Evolutionary conservation across 2,329 filamentous ascomycete genomes (phyloP), one percentile per base, ranked within the genome.

Genomic region (Thielaviopsis punctulata): DNA sequence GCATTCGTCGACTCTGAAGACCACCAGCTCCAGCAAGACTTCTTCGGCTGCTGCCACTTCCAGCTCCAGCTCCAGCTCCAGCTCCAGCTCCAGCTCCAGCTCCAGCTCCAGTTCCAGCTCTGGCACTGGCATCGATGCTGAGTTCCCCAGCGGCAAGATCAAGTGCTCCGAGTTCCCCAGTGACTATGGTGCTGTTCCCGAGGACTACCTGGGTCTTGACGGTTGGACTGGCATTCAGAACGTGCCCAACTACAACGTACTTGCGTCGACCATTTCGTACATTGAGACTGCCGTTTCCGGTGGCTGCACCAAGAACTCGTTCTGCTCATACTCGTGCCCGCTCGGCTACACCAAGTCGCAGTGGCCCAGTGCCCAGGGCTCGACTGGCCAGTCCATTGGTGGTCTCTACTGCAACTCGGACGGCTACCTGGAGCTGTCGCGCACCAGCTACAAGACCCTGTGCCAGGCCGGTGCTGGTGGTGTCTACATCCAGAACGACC

Each of bases 321-420:
- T 89, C 73, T 95, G 90, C 74, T 94, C 89, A 1, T 96, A 96
- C 62, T 81, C 86, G 53, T 98, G 92, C 72, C 84, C 86, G n/a
- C 69, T 80, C 24, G 90, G 90, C 45, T 94, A 92, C 68, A 80
- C 92, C 66, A 95, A 95, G 77, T 76, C 83, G 2, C 90, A 96
- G 64, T 96, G 88, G 84, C 87, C 92, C 46, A 59, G 63, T 10
- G 66, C 75, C 30, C 92, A 96, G 71, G 92, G 90, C 52, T 62
- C 72, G 36, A 86, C 79, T 49, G 82, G 82, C 57, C 80, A 96
- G 72, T 95, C 89, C 22, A 75, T 95, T 52, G 92, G 92, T 65
- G 92, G 92, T 59, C 69, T 96, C 18, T 79, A 77, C 68, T 98
- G 92, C 74, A 82, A 85, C 64, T 59, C 61, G 46, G 62, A 79